Evolutionary conservation across 1,284 basidiomycete genomes (phyloP), one percentile per base, ranked within the genome.

Genomic region (Ganoderma resinaceum): DNA sequence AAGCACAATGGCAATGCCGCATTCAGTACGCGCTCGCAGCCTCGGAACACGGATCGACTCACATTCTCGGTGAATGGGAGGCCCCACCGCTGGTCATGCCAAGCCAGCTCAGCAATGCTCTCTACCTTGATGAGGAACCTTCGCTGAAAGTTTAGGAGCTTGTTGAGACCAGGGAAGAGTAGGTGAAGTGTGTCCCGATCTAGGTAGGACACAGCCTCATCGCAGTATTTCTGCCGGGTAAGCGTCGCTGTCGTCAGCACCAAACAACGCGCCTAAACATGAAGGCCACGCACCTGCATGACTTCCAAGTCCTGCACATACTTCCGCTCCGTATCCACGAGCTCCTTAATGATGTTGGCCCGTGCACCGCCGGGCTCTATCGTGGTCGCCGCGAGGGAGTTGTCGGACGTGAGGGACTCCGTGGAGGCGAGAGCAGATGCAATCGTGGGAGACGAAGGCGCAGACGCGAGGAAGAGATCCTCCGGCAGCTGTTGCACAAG

Each of bases 221-320:
- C 90, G 8, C 95, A 89, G 76, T 95, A 96, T 88, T 91, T 91
- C 94, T 95, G 37, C 55, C 53, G 63, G 14, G 31, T 63, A 11
- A 29, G 66, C 69, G 53, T 70, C 69, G 53, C 70, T 76, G 26
- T 77, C 63, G 55, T 68, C 35, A 69, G 67, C 4, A 33, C 49
- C 63, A 59, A 23, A 65, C 68, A 65, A 62, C 42, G 65, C 46
- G 70, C 33, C 63, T 63, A 23, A 11, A 11, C 7, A 46, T 46
- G n/a, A 63, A 42, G 65, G 42, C 35, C 53, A 78, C 89, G 76
- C 74, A 94, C 95, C 89, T 97, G 96, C 87, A 99, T 92, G 76
- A 97, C 92, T 81, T 99, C 98, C 66, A 99, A 85, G 82, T 99
- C 97, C 80, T 97, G 95, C 20, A 99, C 97, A 80, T 97, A 99